Base-by-base conservation (phyloP, 768 basidiomycete genomes). In the Suillus clintonianus region DNA sequence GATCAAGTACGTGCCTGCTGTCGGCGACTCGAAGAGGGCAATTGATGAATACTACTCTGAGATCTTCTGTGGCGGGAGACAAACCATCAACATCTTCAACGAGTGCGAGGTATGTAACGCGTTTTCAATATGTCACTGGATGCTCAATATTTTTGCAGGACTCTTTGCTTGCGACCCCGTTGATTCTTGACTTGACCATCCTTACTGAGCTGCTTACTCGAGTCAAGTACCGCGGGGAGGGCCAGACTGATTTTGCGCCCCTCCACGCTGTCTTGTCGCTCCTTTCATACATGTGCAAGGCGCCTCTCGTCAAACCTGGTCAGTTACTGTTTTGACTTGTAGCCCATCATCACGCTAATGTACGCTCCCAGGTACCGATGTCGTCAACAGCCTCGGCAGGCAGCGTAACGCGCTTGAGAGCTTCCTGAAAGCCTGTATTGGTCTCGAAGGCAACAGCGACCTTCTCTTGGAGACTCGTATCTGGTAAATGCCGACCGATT, bases 31-130 rank as follows among this genome's bases (percentile, higher is more conserved):
- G 62, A 99, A 98, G 87, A 86, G 94, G 62, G 97, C 96, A n/a
- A 95, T 99, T 83, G 97, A 99, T 79, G 96, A 98, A 82, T 99
- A 98, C 80, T 95, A 95, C 78, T 96, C 94, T 13, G 96, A 99
- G 84, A 95, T 99, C 72, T 90, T 96, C 82, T 97, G 96, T 73
- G 96, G 96, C 69, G 96, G 96, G 34, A 83, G 94, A 66, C 92
- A 91, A 67, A 94, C 92, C 13, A 95, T 97, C 83, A 95, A 93
- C 76, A 94, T 95, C 80, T 97, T 97, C 86, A 98, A 98, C 77
- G 92, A 96, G 78, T 98, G 97, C 83, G 95, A 97, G 83, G 90
- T 89, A 67, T 14, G 84, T 73, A 41, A 47, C 64, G 2, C 1
- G 14, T 56, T 43, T 62, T 37, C 42, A 11, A 59, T 36, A 15